Base-by-base conservation (phyloP, 768 basidiomycete genomes). In the Rubroboletus pulcherrimus region DNA sequence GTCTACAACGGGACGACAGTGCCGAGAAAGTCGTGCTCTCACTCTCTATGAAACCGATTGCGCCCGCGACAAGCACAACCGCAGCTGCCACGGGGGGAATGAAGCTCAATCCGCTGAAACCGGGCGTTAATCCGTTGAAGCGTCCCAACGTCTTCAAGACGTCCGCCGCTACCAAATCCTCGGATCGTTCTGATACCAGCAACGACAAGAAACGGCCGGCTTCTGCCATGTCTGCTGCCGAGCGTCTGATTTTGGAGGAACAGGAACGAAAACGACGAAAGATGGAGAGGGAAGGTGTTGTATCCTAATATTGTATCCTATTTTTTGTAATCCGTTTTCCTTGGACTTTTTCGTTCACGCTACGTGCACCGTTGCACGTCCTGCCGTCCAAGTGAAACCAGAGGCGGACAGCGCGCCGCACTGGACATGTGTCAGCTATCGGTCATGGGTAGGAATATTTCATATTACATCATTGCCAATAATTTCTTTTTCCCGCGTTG, bases 241-340 rank as follows among this genome's bases (percentile, higher is more conserved):
- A 98, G 71, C 78, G 81, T 59, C 72, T 98, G 55, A 95, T 97
- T 57, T 61, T 85, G 55, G 96, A 98, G 75, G 93, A 97, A 30
- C 89, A 91, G 73, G 92, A 93, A 71, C 79, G 93, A 67, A 95
- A 96, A 72, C 80, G 86, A 69, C 77, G 92, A 60, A 76, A 83
- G 60, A 86, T 89, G 84, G 89, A 89, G 60, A 66, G 78, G 40
- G 78, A 78, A 39, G 62, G 53, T 29, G 50, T 54, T 50, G 50
- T 48, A 52, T 37, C 21, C 42, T 49, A 24, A 2, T 48, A 26
- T 45, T 58, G 54, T 63, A 55, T 35, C 15, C 35, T 49, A 31
- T 50, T 33, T 29, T 26, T 50, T 56, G 44, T 60, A 48, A 48
- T 60, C 47, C 19, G 19, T 43, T 30, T 56, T 49, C 6, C 15